Evolutionary conservation across 768 basidiomycete genomes (phyloP).

Genomic region (Suillus paluster): DNA sequence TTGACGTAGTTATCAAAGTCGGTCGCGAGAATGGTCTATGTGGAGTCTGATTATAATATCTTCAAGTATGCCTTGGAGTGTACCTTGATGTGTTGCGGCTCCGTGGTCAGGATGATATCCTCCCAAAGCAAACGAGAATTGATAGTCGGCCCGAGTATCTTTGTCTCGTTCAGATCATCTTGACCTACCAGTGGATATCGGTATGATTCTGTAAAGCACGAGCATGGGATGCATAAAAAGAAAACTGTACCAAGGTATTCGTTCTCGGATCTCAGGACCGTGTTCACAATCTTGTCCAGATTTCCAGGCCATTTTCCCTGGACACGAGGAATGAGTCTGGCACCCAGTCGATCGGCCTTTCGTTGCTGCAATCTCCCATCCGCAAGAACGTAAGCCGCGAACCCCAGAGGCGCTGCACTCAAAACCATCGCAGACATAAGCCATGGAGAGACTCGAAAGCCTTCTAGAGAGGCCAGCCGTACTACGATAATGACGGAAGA

Average conservation of each 20-base stretch:
- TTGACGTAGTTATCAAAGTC: conserved; percentile 49
- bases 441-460: conserved; percentile 15
- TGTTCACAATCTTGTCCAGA: conserved; percentile 34
- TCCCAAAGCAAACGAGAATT: conserved; percentile 56
- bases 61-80: background rate
- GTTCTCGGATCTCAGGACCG: conserved; percentile 22
- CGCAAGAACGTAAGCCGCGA: conserved; percentile 8
- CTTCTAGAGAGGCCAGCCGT: conserved; percentile 14
- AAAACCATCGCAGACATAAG: conserved; percentile 12
- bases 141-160: conserved; percentile 31
- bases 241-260: conserved; percentile 41
- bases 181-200: no score
- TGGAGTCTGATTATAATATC: background rate
- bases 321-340: conserved; percentile 34
- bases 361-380: conserved; percentile 15
- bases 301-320: conserved; percentile 39
- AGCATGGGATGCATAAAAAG: background rate
- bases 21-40: conserved; percentile 45
- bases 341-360: conserved; percentile 27
- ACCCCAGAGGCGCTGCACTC: conserved; percentile 6
- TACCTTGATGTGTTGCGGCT: conserved; percentile 53
- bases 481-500: conserved; percentile 18
- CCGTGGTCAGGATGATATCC: conserved; percentile 50
- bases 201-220: background rate
- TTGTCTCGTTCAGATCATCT: conserved; percentile 30